These are phyloP conservation scores for Grifola frondosa DNA, from an alignment of 1,284 basidiomycete species.

Conservation along the genomic window DNA sequence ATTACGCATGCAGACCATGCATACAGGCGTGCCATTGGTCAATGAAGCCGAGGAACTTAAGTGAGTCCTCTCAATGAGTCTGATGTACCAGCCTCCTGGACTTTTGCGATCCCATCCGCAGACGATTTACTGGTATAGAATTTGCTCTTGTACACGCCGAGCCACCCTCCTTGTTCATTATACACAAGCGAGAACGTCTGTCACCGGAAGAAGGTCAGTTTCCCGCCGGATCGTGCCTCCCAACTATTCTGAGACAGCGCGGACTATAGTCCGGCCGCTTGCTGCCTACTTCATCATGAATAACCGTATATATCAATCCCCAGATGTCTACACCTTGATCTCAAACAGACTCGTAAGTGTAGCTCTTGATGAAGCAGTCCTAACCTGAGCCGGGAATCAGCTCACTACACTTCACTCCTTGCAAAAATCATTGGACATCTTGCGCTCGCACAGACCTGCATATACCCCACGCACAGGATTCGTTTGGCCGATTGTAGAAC, in stretches of 20 bases:
- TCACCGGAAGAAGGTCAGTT: slow-evolving; percentile 76
- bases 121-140: slow-evolving; percentile 81
- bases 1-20: slow-evolving; percentile 85
- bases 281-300: slow-evolving; percentile 85
- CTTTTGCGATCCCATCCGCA: slow-evolving; percentile 30
- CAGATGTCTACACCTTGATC: slow-evolving; percentile 77
- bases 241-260: slow-evolving; percentile 8
- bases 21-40: slow-evolving; percentile 65
- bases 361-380: neutral
- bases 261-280: slow-evolving; percentile 59
- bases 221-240: slow-evolving; percentile 12
- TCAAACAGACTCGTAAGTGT: slow-evolving; percentile 74
- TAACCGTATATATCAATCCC: slow-evolving; percentile 83
- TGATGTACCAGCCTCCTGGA: slow-evolving; percentile 6
- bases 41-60: slow-evolving; percentile 81
- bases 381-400: slow-evolving; percentile 35
- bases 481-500: slow-evolving; percentile 73
- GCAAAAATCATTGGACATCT: slow-evolving; percentile 68
- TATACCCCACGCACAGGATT: slow-evolving; percentile 80
- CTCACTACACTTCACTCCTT: slow-evolving; percentile 70
- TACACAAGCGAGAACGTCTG: slow-evolving; percentile 80
- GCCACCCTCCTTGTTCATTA: slow-evolving; percentile 78
- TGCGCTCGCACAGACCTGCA: slow-evolving; percentile 69
- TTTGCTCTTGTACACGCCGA: slow-evolving; percentile 78
- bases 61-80: slow-evolving; percentile 40